These are phyloP conservation scores for Phytophthora quininea DNA, from an alignment of 352 stramenopile species.

Conservation along the genomic window DNA sequence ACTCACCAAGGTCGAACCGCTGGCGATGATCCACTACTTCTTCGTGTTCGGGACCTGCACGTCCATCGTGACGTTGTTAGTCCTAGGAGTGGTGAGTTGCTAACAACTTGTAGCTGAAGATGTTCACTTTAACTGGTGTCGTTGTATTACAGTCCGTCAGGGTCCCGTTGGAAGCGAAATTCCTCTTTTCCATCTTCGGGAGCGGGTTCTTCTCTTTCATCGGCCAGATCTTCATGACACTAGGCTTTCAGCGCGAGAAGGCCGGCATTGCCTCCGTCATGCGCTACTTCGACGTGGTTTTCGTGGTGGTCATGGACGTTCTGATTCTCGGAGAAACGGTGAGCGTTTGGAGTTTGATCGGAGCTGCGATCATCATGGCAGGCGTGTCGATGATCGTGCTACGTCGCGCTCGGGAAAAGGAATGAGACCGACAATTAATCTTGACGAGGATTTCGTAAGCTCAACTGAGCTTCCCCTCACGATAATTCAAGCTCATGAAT, in stretches of 20 bases:
- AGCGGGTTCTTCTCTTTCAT: slow-evolving; percentile 57
- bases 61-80: slow-evolving; percentile 31
- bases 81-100: slow-evolving; percentile 34
- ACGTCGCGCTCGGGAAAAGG: slow-evolving; percentile 35
- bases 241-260: slow-evolving; percentile 64
- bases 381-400: slow-evolving; percentile 57
- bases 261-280: slow-evolving; percentile 70
- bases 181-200: slow-evolving; percentile 49
- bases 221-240: slow-evolving; percentile 60
- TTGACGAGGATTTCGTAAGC: no score
- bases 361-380: slow-evolving; percentile 51
- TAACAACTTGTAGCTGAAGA: not conserved
- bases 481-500: no score
- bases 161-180: slow-evolving; percentile 13
- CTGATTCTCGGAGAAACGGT: slow-evolving; percentile 54
- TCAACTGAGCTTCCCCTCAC: no score
- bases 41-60: slow-evolving; percentile 43
- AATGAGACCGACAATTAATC: not conserved
- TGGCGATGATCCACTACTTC: slow-evolving; percentile 57
- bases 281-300: slow-evolving; percentile 75
- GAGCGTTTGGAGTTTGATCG: slow-evolving; percentile 57
- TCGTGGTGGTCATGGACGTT: slow-evolving; percentile 62
- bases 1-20: slow-evolving; percentile 49
- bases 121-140: not conserved
- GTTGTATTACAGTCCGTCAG: slow-evolving; percentile 11